Evolutionary conservation across 192 early-diverging fungal species (phyloP).

Genomic region (Phlyctochytrium planicorne): DNA sequence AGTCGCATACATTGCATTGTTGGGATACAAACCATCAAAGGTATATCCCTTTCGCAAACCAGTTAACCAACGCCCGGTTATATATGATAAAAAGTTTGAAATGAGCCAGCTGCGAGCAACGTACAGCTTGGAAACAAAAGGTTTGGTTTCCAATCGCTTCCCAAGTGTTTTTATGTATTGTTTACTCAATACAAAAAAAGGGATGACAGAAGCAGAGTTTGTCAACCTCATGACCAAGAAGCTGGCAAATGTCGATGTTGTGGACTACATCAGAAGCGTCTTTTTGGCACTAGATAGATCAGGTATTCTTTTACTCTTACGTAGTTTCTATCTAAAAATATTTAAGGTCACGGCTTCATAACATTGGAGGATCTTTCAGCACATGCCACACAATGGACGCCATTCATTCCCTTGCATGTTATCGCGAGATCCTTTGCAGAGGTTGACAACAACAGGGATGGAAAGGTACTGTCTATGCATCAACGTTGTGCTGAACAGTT

Average conservation of each 20-base stretch:
- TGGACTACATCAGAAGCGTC: conserved; percentile 28
- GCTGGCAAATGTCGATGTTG: conserved; percentile 6
- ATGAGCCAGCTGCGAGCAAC: conserved; percentile 5
- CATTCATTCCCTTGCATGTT: conserved; percentile 11
- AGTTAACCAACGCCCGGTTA: not conserved
- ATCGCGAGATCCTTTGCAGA: conserved; percentile 29
- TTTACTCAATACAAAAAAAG: conserved; percentile 6
- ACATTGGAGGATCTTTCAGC: conserved; percentile 15
- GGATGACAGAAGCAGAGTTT: conserved; percentile 31
- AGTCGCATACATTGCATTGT: conserved; percentile 33
- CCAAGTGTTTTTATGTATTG: not conserved
- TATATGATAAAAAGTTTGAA: conserved; percentile 16
- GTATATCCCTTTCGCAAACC: not conserved
- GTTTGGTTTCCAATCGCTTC: conserved; percentile 4
- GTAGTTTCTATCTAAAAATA: not conserved
- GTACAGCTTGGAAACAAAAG: conserved; percentile 10
- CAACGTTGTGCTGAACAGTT: not conserved
- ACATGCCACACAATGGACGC: conserved; percentile 10
- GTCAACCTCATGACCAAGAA: conserved; percentile 15
- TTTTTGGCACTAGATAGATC: conserved; percentile 31
- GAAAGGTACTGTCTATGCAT: conserved; percentile 1
- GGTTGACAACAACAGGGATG: conserved; percentile 29
- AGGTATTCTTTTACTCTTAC: conserved; percentile 5
- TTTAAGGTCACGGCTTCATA: conserved; percentile 32
- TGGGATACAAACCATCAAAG: conserved; percentile 42